Percentiles rank a stretch among this genome's conserved stretches.
phyloP scores from a whole-genome alignment of 2,329 filamentous ascomycete genomes.

The Polytolypa hystricis region DNA sequence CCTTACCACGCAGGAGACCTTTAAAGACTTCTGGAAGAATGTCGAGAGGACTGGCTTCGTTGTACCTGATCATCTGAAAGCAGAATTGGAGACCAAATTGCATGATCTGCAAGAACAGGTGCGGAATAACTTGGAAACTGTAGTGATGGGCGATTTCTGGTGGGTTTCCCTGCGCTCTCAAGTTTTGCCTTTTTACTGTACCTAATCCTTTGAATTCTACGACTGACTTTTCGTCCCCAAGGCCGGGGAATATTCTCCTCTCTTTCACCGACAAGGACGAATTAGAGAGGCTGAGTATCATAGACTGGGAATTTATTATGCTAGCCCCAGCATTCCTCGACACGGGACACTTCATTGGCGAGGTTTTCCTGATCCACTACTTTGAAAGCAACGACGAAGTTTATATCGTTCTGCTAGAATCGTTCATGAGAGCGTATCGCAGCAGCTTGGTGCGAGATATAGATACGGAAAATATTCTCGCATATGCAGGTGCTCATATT shows the following conservation, averaged over 20 bases:
- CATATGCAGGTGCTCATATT: not conserved
- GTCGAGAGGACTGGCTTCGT: too few relatives aligned
- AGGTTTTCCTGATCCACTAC: constrained; percentile 1
- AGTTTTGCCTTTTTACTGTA: too few relatives aligned
- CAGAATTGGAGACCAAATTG: too few relatives aligned
- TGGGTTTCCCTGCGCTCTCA: too few relatives aligned
- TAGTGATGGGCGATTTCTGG: too few relatives aligned
- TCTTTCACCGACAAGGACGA: not conserved
- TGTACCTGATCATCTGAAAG: too few relatives aligned
- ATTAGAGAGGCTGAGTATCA: not conserved
- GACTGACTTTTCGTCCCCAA: too few relatives aligned
- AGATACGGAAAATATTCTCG: not conserved
- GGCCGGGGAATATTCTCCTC: not conserved
- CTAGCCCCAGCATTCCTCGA: constrained; percentile 1
- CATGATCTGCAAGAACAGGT: too few relatives aligned
- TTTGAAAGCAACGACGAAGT: constrained; percentile 1
- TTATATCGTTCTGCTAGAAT: constrained; percentile 1
- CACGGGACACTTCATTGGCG: not conserved
- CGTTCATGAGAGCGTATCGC: not conserved
- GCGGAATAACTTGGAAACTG: too few relatives aligned
- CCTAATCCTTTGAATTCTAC: too few relatives aligned
- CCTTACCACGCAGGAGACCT: too few relatives aligned
- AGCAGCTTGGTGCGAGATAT: not conserved
- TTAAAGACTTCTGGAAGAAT: too few relatives aligned
- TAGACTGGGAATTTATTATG: constrained; percentile 1